Conservation (phyloP, 139 green algal genomes). For the Tetradesmus obliquus region DNA sequence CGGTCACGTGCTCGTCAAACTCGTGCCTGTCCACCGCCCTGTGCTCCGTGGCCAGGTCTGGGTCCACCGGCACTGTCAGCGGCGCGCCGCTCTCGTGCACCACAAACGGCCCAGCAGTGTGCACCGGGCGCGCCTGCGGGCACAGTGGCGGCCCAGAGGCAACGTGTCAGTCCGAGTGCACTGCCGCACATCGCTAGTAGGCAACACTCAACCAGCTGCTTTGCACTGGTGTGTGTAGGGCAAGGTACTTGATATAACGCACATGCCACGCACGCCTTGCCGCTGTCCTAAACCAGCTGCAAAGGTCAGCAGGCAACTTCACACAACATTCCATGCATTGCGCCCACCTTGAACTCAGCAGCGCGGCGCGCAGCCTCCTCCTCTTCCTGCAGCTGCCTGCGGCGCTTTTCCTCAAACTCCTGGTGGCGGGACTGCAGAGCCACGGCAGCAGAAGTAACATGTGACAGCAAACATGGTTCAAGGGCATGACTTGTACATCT, state of each 20-base stretch:
- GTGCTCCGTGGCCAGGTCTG: conserved; percentile 51
- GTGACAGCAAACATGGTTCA: background rate
- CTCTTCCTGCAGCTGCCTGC: conserved; percentile 50
- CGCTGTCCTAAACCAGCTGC: no score
- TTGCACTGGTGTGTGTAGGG: background rate
- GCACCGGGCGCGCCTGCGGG: conserved; percentile 60
- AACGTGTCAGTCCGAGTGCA: background rate
- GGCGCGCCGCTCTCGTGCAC: conserved; percentile 30
- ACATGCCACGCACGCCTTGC: no score
- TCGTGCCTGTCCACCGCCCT: conserved; percentile 51
- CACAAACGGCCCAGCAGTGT: conserved; percentile 47
- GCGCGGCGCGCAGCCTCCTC: conserved; percentile 53
- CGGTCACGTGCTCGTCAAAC: conserved; percentile 58
- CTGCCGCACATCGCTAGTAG: background rate
- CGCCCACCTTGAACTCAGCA: conserved; percentile 70
- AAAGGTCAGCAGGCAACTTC: background rate
- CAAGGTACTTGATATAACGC: background rate
- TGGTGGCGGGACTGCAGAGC: conserved; percentile 47
- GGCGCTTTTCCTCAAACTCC: conserved; percentile 39
- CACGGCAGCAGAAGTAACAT: background rate
- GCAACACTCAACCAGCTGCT: background rate
- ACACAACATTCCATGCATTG: background rate
- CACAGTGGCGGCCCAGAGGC: background rate
- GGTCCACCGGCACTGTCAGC: conserved; percentile 61
- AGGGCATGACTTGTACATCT: background rate